A percentile compares a stretch with the other conserved stretches of the same genome.
phyloP scores from a whole-genome alignment of 805 yeast genomes.

The Naumovozyma baii region DNA sequence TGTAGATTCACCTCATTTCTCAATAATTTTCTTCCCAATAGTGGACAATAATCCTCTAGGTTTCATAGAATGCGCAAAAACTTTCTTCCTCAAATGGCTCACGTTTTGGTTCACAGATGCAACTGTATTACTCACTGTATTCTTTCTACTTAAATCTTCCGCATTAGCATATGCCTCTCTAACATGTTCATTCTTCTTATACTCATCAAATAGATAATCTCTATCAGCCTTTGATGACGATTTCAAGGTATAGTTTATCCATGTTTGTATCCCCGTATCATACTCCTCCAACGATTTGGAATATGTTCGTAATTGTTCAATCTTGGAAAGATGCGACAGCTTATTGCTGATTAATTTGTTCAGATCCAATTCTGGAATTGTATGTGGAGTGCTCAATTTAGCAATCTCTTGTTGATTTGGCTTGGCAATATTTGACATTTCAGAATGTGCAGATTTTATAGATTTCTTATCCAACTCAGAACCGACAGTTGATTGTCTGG shows the following conservation, averaged over 20 bases:
- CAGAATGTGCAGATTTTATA: neutral
- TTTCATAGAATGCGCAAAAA: conserved; percentile 43
- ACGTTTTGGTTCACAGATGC: conserved; percentile 39
- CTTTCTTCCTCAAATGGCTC: conserved; percentile 40
- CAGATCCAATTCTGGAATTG: conserved; percentile 35
- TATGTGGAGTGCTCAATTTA: conserved; percentile 31
- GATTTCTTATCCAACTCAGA: conserved; percentile 1
- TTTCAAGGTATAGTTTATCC: conserved; percentile 36
- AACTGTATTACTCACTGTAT: conserved; percentile 34
- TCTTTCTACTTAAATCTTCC: conserved; percentile 32
- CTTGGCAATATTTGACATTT: conserved; percentile 6
- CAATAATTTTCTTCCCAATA: conserved; percentile 40
- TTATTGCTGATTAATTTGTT: conserved; percentile 31
- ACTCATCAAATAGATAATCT: conserved; percentile 29
- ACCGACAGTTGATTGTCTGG: neutral
- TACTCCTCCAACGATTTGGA: conserved; percentile 33
- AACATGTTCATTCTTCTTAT: conserved; percentile 42
- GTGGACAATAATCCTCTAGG: conserved; percentile 42
- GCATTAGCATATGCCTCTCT: conserved; percentile 60
- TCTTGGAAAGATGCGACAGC: conserved; percentile 14
- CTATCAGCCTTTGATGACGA: conserved; percentile 24
- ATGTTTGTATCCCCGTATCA: conserved; percentile 50
- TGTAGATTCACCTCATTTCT: neutral
- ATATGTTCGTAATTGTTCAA: conserved; percentile 23
- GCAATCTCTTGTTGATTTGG: conserved; percentile 15